Percentiles rank a stretch among this genome's conserved stretches.
Evolutionary conservation across 352 stramenopile species (phyloP).

Genomic region (Blastocystis sp.): DNA sequence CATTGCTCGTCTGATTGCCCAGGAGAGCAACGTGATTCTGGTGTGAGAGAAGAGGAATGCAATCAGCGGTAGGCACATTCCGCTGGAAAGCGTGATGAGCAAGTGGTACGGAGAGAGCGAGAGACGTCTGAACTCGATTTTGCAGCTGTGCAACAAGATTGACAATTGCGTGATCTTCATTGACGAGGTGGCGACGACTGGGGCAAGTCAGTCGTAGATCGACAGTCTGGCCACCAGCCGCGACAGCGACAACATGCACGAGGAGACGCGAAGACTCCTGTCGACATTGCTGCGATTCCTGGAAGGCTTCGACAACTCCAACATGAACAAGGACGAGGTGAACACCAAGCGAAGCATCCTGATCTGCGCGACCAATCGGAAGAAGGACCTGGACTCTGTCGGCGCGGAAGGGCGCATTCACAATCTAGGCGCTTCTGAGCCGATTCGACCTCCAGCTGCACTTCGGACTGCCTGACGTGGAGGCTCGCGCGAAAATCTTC

Average conservation of each 20-base stretch:
- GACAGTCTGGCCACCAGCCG: constrained; percentile 84
- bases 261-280: constrained; percentile 85
- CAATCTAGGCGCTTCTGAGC: constrained; percentile 78
- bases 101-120: constrained; percentile 92
- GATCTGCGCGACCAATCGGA: constrained; percentile 87
- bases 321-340: constrained; percentile 74
- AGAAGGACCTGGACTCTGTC: constrained; percentile 85
- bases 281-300: constrained; percentile 86
- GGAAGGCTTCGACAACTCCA: constrained; percentile 85
- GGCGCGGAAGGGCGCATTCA: background rate
- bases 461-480: constrained; percentile 83
- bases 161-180: constrained; percentile 88
- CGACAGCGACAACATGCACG: constrained; percentile 84
- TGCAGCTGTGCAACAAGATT: constrained; percentile 86
- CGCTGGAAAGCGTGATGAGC: constrained; percentile 86
- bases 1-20: constrained; percentile 86
- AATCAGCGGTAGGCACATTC: constrained; percentile 76
- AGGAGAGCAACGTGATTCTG: constrained; percentile 85
- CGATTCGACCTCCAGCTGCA: constrained; percentile 87
- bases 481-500: constrained; percentile 83
- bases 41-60: constrained; percentile 73
- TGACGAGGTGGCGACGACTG: constrained; percentile 76
- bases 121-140: constrained; percentile 88
- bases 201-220: constrained; percentile 77
- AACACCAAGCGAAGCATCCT: constrained; percentile 75